Evolutionary conservation across 73 alveolate genomes (phyloP).

Genomic region (Effrenium voratum): DNA sequence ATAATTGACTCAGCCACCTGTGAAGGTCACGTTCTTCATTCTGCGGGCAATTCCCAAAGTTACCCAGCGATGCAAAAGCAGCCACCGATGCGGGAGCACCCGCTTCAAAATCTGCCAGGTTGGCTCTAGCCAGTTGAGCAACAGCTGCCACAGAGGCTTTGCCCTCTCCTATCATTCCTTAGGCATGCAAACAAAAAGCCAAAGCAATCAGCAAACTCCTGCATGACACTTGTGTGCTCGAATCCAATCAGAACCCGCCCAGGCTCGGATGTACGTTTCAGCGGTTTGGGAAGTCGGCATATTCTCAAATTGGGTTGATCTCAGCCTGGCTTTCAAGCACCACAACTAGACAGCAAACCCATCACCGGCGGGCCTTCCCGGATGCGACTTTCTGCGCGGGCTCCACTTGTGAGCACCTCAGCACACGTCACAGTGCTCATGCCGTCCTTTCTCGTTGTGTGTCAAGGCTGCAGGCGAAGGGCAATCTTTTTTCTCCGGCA

Average conservation of each 20-base stretch:
- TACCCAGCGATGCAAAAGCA: not conserved
- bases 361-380: no score
- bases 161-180: slow-evolving; percentile 25
- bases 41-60: not conserved
- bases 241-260: not conserved
- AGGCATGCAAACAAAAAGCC: not conserved
- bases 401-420: no score
- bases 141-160: not conserved
- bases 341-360: no score
- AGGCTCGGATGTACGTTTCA: not conserved
- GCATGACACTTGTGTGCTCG: not conserved
- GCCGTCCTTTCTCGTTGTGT: no score
- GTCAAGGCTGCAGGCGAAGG: no score
- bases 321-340: no score
- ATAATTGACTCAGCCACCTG: not conserved
- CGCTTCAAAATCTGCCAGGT: not conserved
- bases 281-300: not conserved
- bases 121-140: not conserved
- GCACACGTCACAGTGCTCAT: no score
- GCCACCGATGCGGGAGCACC: no score
- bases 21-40: slow-evolving; percentile 33
- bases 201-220: not conserved
- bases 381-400: no score
- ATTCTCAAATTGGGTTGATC: no score
- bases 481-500: no score